Base-by-base conservation (phyloP, 805 yeast genomes). In the Metschnikowia kunwiensis region DNA sequence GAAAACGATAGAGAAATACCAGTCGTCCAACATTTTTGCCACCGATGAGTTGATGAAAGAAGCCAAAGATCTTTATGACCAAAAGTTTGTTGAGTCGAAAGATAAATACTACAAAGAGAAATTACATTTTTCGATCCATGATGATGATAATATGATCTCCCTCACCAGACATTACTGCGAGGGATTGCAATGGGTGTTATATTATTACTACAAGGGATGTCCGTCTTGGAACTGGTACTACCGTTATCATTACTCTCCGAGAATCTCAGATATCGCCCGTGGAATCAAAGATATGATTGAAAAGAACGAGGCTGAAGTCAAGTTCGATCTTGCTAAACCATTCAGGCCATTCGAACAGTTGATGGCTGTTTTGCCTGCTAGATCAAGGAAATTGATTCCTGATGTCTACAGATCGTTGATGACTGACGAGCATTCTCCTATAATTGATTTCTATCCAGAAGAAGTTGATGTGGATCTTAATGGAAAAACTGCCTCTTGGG, bases 161-260 rank as follows among this genome's bases (percentile, higher is more conserved):
- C 57, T 87, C 46, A 74, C 94, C 6, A 78, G 78, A 48, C 88
- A 86, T 55, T 93, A 89, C 55, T 70, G 93, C 27, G 96, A 89
- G 61, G 98, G 98, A 47, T 70, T 91, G 44, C 98, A 91, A 63
- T 91, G 98, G 98, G 97, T 93, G 10, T 68, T 93, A 59, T 80
- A 74, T 54, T 91, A 91, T 65, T 91, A 91, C 62, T 91, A 88
- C 56, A 74, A 75, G 49, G 97, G 97, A 18, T 81, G 86, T 54
- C 85, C 86, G 25, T 88, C 97, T 2, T 91, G 98, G 98, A 82
- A 86, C 29, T 91, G 97, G 98, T 91, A 76, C 57, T 91, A 76
- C 58, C 77, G 71, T 47, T 85, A 86, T 60, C 97, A 93, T 58
- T 91, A 91, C 60, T 77, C 97, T 12, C 98, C 98, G 30, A 78